These are phyloP conservation scores for Plectosphaerella sp. DNA, from an alignment of 2,329 filamentous ascomycete genomes.

Conservation along the genomic window DNA sequence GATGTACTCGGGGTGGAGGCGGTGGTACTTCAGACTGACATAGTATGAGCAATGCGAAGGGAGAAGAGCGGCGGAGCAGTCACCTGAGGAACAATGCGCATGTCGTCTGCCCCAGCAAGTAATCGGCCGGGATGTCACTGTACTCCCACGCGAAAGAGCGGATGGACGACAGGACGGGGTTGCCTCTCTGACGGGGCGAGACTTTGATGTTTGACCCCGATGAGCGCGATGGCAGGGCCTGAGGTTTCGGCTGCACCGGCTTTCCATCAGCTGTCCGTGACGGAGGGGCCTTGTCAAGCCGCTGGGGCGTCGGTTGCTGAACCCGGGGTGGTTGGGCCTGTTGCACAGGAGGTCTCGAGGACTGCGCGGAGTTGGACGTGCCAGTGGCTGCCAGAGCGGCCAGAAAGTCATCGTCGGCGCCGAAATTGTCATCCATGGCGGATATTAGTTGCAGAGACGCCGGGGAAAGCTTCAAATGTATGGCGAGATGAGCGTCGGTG, in stretches of 20 bases:
- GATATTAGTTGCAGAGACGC: too few species aligned
- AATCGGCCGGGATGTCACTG: slow-evolving; percentile 93
- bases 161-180: slow-evolving; percentile 82
- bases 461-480: too few species aligned
- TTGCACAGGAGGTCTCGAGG: slow-evolving; percentile 23
- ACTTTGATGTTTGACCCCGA: slow-evolving; percentile 79
- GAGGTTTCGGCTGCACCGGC: slow-evolving; percentile 82
- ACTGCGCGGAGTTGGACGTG: slow-evolving; percentile 15
- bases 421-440: slow-evolving; percentile 50
- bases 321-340: slow-evolving; percentile 30
- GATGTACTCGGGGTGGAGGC: slow-evolving; percentile 95
- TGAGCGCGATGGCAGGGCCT: slow-evolving; percentile 65
- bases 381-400: slow-evolving; percentile 50
- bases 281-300: slow-evolving; percentile 47
- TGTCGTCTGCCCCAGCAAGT: slow-evolving; percentile 79
- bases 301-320: slow-evolving; percentile 48
- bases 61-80: neutral
- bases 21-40: slow-evolving; percentile 83
- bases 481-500: too few species aligned
- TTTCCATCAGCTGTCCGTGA: slow-evolving; percentile 38
- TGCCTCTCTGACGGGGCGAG: slow-evolving; percentile 89
- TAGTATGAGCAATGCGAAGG: neutral
- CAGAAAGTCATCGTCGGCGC: slow-evolving; percentile 52
- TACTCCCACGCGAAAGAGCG: slow-evolving; percentile 91
- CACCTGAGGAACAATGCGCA: slow-evolving; percentile 83